phyloP scores from a whole-genome alignment of 2,329 filamentous ascomycete species.

The Phialophora verrucosa region DNA sequence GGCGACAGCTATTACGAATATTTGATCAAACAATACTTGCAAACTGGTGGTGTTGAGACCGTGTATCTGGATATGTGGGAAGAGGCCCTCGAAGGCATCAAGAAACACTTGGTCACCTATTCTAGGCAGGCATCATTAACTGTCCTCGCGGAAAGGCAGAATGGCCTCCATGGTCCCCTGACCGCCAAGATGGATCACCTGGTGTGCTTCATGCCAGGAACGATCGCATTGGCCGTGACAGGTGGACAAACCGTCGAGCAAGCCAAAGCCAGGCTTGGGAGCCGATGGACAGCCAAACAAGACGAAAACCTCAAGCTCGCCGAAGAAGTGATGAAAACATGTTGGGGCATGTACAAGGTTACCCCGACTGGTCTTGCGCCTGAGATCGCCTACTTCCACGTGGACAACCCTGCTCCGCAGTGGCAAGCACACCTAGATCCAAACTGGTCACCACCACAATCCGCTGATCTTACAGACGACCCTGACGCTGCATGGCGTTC shows the following conservation, averaged over 20 bases:
- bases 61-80: conserved; percentile 94
- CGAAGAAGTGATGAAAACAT: conserved; percentile 91
- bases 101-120: conserved; percentile 91
- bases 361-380: conserved; percentile 90
- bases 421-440: conserved; percentile 35
- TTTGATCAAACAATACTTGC: conserved; percentile 96
- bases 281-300: conserved; percentile 73
- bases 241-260: conserved; percentile 75
- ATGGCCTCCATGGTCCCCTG: conserved; percentile 69
- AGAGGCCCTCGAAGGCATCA: conserved; percentile 80
- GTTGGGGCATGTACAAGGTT: conserved; percentile 95
- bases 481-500: conserved; percentile 70
- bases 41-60: conserved; percentile 84
- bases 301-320: conserved; percentile 88
- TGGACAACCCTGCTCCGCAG: conserved; percentile 68
- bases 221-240: conserved; percentile 87
- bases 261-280: conserved; percentile 61
- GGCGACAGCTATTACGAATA: conserved; percentile 99
- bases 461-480: conserved; percentile 48
- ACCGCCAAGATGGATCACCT: conserved; percentile 97
- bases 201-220: conserved; percentile 96
- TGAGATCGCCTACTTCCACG: conserved; percentile 90
- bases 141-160: conserved; percentile 84
- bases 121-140: conserved; percentile 79
- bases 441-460: conserved; percentile 60